Conservation (phyloP, 2,329 filamentous ascomycete genomes). For the Fusarium continuum region DNA sequence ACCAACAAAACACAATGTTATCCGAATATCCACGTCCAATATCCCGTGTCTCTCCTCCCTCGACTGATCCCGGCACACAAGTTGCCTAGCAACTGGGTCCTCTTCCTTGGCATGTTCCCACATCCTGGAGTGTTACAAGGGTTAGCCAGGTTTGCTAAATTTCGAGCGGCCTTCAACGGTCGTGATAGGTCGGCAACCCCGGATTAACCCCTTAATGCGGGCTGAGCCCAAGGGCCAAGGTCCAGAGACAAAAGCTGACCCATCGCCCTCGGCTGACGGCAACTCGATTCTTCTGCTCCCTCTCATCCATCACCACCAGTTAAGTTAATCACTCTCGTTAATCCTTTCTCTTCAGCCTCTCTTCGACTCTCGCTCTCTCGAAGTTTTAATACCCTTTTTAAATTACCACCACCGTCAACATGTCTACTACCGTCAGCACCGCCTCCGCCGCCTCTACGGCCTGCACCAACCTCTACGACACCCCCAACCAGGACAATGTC, state of each 20-base stretch:
- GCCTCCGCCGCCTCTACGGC: constrained; percentile 17
- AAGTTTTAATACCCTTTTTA: background rate
- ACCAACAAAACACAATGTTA: no score
- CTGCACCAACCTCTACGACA: constrained; percentile 49
- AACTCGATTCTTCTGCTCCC: background rate
- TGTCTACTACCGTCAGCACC: constrained; percentile 36
- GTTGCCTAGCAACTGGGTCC: constrained; percentile 32
- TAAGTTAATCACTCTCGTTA: constrained; percentile 17
- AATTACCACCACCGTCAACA: constrained; percentile 36
- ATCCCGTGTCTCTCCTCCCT: constrained; percentile 7
- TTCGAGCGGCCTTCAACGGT: constrained; percentile 2
- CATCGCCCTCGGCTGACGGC: background rate
- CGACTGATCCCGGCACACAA: background rate
- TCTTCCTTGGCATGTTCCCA: constrained; percentile 11
- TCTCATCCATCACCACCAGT: constrained; percentile 3
- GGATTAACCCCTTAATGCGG: constrained; percentile 34
- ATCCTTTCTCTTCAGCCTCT: background rate
- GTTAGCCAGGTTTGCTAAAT: constrained; percentile 23
- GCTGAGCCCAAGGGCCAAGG: no score
- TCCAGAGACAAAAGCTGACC: constrained; percentile 19
- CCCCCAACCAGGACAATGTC: constrained; percentile 55
- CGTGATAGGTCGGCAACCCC: constrained; percentile 17
- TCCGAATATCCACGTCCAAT: no score
- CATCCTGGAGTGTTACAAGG: constrained; percentile 27
- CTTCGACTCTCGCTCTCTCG: constrained; percentile 2